These are phyloP conservation scores for Fraxinus albicans DNA, from an alignment of 305 asterid genomes.

Conservation along the genomic window DNA sequence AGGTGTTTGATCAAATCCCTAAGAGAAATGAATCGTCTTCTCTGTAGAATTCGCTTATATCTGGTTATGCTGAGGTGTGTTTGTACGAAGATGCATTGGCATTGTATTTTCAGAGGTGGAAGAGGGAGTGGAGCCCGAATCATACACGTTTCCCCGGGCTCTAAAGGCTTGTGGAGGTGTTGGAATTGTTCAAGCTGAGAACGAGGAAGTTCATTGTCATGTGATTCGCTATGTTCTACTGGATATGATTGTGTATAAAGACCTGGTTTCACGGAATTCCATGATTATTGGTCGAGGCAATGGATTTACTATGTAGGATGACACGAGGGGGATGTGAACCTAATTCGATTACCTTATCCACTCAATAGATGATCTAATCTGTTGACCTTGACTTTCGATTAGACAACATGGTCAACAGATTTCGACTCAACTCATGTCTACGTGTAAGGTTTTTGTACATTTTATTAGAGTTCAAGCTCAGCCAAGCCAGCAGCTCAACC, in stretches of 20 bases:
- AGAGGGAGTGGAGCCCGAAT: slow-evolving; percentile 74
- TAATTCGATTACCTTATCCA: too few relatives aligned
- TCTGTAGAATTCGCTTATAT: slow-evolving; percentile 78
- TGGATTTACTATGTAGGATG: slow-evolving; percentile 39
- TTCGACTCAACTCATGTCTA: too few relatives aligned
- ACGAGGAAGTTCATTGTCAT: slow-evolving; percentile 71
- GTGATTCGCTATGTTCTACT: slow-evolving; percentile 63
- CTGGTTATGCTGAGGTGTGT: slow-evolving; percentile 69
- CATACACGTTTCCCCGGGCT: slow-evolving; percentile 46
- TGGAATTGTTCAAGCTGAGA: slow-evolving; percentile 64
- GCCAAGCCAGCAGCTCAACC: too few relatives aligned
- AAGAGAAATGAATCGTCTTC: slow-evolving; percentile 55
- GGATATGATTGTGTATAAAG: slow-evolving; percentile 63
- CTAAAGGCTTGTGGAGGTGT: slow-evolving; percentile 48
- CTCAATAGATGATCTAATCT: too few relatives aligned
- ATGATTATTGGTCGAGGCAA: slow-evolving; percentile 67
- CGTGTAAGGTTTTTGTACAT: not conserved
- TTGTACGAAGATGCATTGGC: slow-evolving; percentile 74
- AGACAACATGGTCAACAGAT: not conserved
- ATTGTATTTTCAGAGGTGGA: slow-evolving; percentile 84
- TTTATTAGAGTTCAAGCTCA: too few relatives aligned
- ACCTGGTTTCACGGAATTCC: slow-evolving; percentile 79
- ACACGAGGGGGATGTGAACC: not conserved
- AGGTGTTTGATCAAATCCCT: slow-evolving; percentile 79
- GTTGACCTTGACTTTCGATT: not conserved